A percentile compares a stretch with the other conserved stretches of the same genome.
Evolutionary conservation across 768 basidiomycete species (phyloP).

Genomic region (Amanita rubescens): DNA sequence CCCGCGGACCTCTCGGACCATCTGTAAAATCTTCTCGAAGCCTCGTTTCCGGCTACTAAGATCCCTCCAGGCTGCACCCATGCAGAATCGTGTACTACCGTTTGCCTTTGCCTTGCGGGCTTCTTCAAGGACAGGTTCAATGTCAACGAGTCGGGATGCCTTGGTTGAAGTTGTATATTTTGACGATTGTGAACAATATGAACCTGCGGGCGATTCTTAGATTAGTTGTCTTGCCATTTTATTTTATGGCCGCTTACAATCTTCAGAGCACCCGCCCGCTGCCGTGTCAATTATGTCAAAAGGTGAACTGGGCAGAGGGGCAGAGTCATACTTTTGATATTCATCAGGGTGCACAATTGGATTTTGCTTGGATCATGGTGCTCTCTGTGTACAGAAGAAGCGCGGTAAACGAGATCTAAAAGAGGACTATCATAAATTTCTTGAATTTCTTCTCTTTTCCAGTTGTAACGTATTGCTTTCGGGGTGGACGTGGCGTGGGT

Average conservation of each 20-base stretch:
- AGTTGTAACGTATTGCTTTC: constrained; percentile 46
- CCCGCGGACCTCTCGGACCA: constrained; percentile 84
- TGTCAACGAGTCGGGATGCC: constrained; percentile 78
- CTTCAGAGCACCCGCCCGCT: constrained; percentile 96
- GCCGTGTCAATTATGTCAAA: constrained; percentile 8
- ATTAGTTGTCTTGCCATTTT: not conserved
- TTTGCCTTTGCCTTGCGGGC: constrained; percentile 93
- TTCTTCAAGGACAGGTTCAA: constrained; percentile 89
- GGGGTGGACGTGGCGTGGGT: constrained; percentile 42
- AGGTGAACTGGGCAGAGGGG: constrained; percentile 19
- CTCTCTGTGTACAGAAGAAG: constrained; percentile 78
- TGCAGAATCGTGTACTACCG: constrained; percentile 96
- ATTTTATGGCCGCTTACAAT: constrained; percentile 51
- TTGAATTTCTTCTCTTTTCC: constrained; percentile 78
- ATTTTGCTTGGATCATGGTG: constrained; percentile 86
- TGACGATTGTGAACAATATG: constrained; percentile 98
- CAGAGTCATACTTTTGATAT: constrained; percentile 79
- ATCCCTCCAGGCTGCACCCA: constrained; percentile 99
- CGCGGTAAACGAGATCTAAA: constrained; percentile 82
- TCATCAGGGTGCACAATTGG: constrained; percentile 96
- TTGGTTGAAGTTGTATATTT: constrained; percentile 83
- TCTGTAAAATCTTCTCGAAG: constrained; percentile 86
- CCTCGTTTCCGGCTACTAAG: constrained; percentile 88
- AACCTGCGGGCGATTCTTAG: constrained; percentile 41
- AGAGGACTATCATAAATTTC: constrained; percentile 79